Percentiles rank a stretch among this genome's conserved stretches.
These are phyloP conservation scores for Limonomyces culmigenus DNA, from an alignment of 1,284 basidiomycete genomes.

Conservation along the genomic window DNA sequence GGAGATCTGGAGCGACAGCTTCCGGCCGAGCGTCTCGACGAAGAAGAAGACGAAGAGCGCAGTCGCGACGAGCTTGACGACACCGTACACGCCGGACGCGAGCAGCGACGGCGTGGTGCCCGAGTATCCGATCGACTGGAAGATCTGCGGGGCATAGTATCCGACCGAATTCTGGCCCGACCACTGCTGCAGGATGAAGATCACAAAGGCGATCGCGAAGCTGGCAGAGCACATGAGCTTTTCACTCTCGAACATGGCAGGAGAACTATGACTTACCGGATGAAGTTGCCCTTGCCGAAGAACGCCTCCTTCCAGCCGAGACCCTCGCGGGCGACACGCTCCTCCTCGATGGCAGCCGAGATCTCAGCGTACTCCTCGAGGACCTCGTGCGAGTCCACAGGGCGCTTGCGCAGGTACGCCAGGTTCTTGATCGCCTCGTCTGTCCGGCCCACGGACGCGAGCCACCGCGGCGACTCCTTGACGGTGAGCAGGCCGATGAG, in stretches of 20 bases:
- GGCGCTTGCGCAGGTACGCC: slow-evolving; percentile 40
- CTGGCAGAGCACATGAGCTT: background rate
- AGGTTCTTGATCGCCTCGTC: slow-evolving; percentile 18
- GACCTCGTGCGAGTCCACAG: slow-evolving; percentile 27
- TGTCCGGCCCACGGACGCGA: slow-evolving; percentile 17
- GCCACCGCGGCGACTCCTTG: slow-evolving; percentile 24
- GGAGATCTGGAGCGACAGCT: slow-evolving; percentile 45
- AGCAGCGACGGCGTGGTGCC: slow-evolving; percentile 46
- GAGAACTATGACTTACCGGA: slow-evolving; percentile 18
- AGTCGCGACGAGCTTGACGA: slow-evolving; percentile 63
- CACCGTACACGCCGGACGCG: slow-evolving; percentile 70
- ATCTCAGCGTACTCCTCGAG: slow-evolving; percentile 42
- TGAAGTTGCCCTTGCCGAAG: slow-evolving; percentile 56
- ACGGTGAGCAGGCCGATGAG: slow-evolving; percentile 54
- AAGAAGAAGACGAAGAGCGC: slow-evolving; percentile 41
- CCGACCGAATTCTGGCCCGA: slow-evolving; percentile 43
- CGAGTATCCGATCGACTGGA: slow-evolving; percentile 50
- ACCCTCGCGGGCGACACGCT: slow-evolving; percentile 34
- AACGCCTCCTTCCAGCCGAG: slow-evolving; percentile 52
- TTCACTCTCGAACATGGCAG: background rate
- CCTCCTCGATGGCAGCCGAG: slow-evolving; percentile 48
- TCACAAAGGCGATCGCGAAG: slow-evolving; percentile 49
- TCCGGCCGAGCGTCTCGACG: slow-evolving; percentile 38
- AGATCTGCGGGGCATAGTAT: slow-evolving; percentile 68
- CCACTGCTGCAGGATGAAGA: slow-evolving; percentile 51